phyloP scores from a whole-genome alignment of 371 early-diverging fungal species.

The Nematocida displodere region DNA sequence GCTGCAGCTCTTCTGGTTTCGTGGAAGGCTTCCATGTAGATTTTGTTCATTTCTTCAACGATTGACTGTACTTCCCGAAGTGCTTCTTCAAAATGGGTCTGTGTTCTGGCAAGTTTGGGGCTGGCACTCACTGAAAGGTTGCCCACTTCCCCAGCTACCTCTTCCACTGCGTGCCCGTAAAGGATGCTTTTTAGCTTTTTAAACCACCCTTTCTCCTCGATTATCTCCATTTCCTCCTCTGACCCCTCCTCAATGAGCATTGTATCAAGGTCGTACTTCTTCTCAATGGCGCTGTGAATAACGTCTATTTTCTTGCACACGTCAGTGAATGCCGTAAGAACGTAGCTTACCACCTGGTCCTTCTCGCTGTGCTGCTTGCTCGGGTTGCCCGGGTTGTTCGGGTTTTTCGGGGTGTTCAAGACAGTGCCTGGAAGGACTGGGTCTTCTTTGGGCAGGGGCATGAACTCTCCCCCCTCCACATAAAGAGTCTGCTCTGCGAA shows the following conservation, averaged over 20 bases:
- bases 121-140: no score
- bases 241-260: conserved; percentile 16
- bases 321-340: conserved; percentile 7
- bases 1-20: conserved; percentile 1
- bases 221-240: neutral
- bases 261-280: conserved; percentile 22
- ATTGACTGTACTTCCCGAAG: neutral
- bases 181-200: conserved; percentile 23
- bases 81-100: neutral
- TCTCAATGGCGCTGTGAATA: conserved; percentile 8
- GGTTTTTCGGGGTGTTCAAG: no score
- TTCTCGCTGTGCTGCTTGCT: neutral
- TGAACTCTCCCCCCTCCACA: no score
- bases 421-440: no score
- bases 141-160: neutral
- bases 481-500: no score
- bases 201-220: conserved; percentile 29
- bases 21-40: neutral
- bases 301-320: conserved; percentile 38
- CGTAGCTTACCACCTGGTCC: conserved; percentile 9
- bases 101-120: no score
- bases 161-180: conserved; percentile 13
- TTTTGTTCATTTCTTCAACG: neutral
- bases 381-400: no score
- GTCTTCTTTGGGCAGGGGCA: no score